phyloP scores from a whole-genome alignment of 164 flowering plant genomes.

The Aristolochia contorta region DNA sequence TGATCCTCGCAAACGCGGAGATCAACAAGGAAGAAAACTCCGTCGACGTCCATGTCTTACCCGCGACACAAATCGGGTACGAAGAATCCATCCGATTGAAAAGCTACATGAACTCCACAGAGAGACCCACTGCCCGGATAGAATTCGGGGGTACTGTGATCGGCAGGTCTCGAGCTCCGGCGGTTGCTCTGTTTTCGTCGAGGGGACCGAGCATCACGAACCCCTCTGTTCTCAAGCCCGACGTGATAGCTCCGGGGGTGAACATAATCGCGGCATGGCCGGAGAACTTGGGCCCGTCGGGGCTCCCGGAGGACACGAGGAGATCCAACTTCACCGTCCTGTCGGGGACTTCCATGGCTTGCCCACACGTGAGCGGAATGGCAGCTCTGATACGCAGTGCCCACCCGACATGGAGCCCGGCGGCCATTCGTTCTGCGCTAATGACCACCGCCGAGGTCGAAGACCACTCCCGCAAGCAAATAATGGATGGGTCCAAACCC shows the following conservation, averaged over 20 bases:
- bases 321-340: constrained; percentile 72
- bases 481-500: constrained; percentile 56
- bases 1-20: constrained; percentile 70
- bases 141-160: constrained; percentile 59
- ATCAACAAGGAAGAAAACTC: constrained; percentile 65
- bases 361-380: constrained; percentile 86
- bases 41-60: constrained; percentile 79
- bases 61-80: constrained; percentile 66
- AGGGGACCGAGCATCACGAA: constrained; percentile 75
- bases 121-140: constrained; percentile 54
- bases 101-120: constrained; percentile 59
- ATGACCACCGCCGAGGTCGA: constrained; percentile 70
- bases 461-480: constrained; percentile 52
- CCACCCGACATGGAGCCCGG: constrained; percentile 80
- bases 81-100: constrained; percentile 48
- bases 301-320: constrained; percentile 70
- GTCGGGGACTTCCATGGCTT: constrained; percentile 98
- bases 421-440: constrained; percentile 76
- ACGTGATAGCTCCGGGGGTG: constrained; percentile 86
- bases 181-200: constrained; percentile 78
- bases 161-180: constrained; percentile 62
- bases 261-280: constrained; percentile 98
- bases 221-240: constrained; percentile 85
- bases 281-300: constrained; percentile 71
- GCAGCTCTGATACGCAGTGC: constrained; percentile 57